Conservation (phyloP, 257 asterid genomes). For the Solanum bulbocastanum region DNA sequence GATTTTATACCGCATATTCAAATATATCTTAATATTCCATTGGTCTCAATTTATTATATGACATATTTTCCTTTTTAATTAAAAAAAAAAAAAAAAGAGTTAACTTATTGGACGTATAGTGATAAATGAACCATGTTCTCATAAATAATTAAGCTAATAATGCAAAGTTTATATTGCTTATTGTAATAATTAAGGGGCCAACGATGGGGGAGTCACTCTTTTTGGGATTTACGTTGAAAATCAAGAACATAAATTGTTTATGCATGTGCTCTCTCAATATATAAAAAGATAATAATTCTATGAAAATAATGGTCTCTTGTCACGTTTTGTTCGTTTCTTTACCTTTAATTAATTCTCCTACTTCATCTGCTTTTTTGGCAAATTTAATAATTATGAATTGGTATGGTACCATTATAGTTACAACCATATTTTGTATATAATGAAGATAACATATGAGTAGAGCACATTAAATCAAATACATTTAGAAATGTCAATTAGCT, state of each 20-base stretch:
- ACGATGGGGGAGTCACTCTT: background rate
- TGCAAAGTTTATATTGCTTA: background rate
- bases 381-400: background rate
- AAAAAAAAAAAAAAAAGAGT: no score
- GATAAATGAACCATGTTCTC: background rate
- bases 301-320: background rate
- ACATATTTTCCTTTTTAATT: no score
- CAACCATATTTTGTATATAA: background rate
- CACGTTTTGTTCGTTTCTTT: background rate
- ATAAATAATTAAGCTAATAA: background rate
- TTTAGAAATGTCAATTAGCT: background rate
- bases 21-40: no score
- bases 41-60: background rate
- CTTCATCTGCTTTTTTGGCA: background rate
- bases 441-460: background rate
- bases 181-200: background rate
- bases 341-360: background rate
- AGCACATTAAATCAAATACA: background rate
- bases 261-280: background rate
- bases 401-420: background rate
- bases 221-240: background rate
- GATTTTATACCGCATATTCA: background rate
- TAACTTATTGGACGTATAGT: no score
- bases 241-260: background rate
- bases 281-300: background rate